phyloP scores from a whole-genome alignment of 1,284 basidiomycete species.

The Psilocybe mexicana region DNA sequence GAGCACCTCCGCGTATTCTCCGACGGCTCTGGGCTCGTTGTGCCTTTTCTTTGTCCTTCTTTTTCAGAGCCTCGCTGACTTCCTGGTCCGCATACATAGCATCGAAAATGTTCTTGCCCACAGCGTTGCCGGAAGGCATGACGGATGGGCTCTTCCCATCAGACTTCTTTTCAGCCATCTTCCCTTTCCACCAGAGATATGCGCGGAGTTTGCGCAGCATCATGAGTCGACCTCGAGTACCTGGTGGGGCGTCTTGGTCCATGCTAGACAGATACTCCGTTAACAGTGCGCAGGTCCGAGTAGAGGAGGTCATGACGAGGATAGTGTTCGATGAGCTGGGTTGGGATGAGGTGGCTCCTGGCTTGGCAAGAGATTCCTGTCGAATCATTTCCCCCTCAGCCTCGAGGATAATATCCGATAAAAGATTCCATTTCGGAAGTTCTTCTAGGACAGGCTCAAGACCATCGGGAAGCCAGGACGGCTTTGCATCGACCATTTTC shows the following conservation, averaged over 20 bases:
- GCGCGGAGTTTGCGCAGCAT: slow-evolving; percentile 73
- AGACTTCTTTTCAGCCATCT: slow-evolving; percentile 41
- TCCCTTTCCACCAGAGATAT: slow-evolving; percentile 85
- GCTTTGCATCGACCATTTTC: slow-evolving; percentile 29
- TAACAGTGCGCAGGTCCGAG: slow-evolving; percentile 72
- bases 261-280: slow-evolving; percentile 78
- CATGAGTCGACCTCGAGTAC: slow-evolving; percentile 69
- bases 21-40: slow-evolving; percentile 56
- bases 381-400: slow-evolving; percentile 86
- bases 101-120: slow-evolving; percentile 9
- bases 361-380: slow-evolving; percentile 46
- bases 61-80: slow-evolving; percentile 71
- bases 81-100: slow-evolving; percentile 12
- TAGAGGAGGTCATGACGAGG: slow-evolving; percentile 88
- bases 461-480: slow-evolving; percentile 71
- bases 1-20: slow-evolving; percentile 67
- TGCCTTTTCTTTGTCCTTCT: slow-evolving; percentile 67
- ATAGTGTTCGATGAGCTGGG: slow-evolving; percentile 72
- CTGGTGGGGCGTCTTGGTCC: slow-evolving; percentile 56
- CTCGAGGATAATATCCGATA: slow-evolving; percentile 87
- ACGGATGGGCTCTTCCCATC: slow-evolving; percentile 8
- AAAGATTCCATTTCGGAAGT: slow-evolving; percentile 90
- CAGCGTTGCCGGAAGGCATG: slow-evolving; percentile 6
- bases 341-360: slow-evolving; percentile 39
- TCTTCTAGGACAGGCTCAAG: slow-evolving; percentile 92